Evolutionary conservation across 306 rosid genomes (phyloP).

Genomic region (Elaeagnus macrophylla): DNA sequence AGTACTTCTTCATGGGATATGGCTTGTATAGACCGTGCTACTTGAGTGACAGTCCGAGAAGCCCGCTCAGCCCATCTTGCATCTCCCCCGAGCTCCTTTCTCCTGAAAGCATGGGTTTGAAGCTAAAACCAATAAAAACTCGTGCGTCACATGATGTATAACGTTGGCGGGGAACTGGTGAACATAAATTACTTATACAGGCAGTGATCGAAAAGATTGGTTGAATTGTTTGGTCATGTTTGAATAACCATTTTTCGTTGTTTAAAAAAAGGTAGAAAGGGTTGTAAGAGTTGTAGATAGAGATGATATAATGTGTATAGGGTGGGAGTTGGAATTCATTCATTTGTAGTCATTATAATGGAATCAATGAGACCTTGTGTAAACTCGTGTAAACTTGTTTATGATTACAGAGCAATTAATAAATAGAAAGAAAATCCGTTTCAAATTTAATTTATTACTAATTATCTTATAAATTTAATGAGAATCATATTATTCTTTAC

Average conservation of each 20-base stretch:
- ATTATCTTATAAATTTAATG: not conserved
- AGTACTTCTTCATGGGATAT: constrained; percentile 80
- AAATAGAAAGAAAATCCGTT: constrained; percentile 15
- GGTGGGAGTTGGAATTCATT: constrained; percentile 35
- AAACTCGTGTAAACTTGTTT: constrained; percentile 26
- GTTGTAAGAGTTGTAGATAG: constrained; percentile 24
- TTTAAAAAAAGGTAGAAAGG: constrained; percentile 21
- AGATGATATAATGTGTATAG: constrained; percentile 13
- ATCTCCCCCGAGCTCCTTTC: constrained; percentile 90
- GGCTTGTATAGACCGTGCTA: constrained; percentile 66
- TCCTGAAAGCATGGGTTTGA: constrained; percentile 95
- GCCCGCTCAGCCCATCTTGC: constrained; percentile 83
- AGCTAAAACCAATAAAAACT: constrained; percentile 83
- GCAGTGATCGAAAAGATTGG: not conserved
- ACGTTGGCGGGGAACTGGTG: not conserved
- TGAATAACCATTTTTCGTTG: constrained; percentile 15
- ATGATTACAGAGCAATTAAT: constrained; percentile 44
- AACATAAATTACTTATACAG: too few relatives aligned
- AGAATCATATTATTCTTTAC: too few relatives aligned
- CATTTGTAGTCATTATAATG: constrained; percentile 54
- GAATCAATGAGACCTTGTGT: constrained; percentile 38
- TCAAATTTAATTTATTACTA: constrained; percentile 10
- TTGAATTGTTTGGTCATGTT: not conserved
- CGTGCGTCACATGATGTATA: constrained; percentile 40
- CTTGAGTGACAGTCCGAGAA: constrained; percentile 66